Percentiles rank a stretch among this genome's conserved stretches.
Conservation (phyloP, 2,329 filamentous ascomycete species). For the Aureobasidium mangrovei region DNA sequence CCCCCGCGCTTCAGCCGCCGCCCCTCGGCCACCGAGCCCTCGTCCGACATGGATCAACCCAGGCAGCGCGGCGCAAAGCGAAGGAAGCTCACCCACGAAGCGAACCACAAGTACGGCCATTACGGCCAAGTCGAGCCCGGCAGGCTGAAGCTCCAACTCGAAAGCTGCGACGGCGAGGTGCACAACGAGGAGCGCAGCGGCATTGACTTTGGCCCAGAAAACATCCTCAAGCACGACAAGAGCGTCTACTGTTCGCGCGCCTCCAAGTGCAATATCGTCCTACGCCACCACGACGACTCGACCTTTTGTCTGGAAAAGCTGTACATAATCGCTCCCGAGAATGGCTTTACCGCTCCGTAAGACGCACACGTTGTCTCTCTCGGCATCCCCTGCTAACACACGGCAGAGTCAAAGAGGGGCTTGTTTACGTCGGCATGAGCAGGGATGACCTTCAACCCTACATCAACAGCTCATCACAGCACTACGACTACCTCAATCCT, state of each 20-base stretch:
- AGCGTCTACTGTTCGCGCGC: conserved; percentile 86
- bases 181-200: conserved; percentile 41
- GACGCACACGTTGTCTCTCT: conserved; percentile 31
- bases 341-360: conserved; percentile 79
- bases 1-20: conserved; percentile 3
- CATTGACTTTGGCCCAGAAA: conserved; percentile 61
- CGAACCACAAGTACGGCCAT: conserved; percentile 65
- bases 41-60: conserved; percentile 17
- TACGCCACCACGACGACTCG: conserved; percentile 70
- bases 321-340: conserved; percentile 74
- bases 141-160: conserved; percentile 73
- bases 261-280: conserved; percentile 77
- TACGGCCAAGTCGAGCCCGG: conserved; percentile 83
- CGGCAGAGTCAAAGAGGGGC: conserved; percentile 72
- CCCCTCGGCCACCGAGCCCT: conserved; percentile 9
- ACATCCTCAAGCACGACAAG: conserved; percentile 71
- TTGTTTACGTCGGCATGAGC: conserved; percentile 86
- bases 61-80: conserved; percentile 23
- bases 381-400: conserved; percentile 26
- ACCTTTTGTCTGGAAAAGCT: conserved; percentile 79
- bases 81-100: conserved; percentile 31
- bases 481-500: conserved; percentile 12
- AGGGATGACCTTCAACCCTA: conserved; percentile 60
- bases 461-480: conserved; percentile 38
- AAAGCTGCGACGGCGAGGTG: conserved; percentile 77